Percentiles rank a stretch among this genome's conserved stretches.
Evolutionary conservation across 2,329 filamentous ascomycete genomes (phyloP).

Genomic region (Exophiala aquamarina): DNA sequence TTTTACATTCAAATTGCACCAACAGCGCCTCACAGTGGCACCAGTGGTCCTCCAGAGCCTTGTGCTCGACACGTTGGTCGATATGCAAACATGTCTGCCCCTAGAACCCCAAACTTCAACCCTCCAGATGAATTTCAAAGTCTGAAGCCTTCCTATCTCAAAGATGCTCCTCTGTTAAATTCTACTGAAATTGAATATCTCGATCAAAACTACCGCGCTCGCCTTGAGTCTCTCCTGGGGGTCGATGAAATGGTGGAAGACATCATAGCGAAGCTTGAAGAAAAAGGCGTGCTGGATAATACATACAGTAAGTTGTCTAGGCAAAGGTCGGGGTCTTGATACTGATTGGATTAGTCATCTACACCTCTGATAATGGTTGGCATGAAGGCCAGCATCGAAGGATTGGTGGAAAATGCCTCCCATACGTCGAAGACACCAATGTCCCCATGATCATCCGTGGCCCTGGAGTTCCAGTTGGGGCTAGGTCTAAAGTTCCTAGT

Average conservation of each 20-base stretch:
- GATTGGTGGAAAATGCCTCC: conserved; percentile 30
- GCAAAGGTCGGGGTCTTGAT: no score
- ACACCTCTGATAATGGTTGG: conserved; percentile 33
- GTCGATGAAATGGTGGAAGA: conserved; percentile 38
- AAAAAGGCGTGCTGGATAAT: conserved; percentile 29
- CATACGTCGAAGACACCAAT: conserved; percentile 35
- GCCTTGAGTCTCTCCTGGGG: conserved; percentile 30
- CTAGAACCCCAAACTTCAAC: conserved; percentile 29
- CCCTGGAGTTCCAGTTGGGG: conserved; percentile 27
- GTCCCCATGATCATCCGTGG: conserved; percentile 34
- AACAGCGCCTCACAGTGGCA: conserved; percentile 25
- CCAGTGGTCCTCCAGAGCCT: conserved; percentile 15
- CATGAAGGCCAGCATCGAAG: conserved; percentile 32
- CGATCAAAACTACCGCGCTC: conserved; percentile 24
- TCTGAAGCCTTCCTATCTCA: conserved; percentile 25
- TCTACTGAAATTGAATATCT: conserved; percentile 18
- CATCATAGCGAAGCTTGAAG: conserved; percentile 32
- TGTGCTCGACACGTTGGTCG: conserved; percentile 19
- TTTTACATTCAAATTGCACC: conserved; percentile 28
- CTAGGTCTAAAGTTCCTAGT: conserved; percentile 26
- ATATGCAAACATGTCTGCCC: conserved; percentile 24
- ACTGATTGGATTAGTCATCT: no score
- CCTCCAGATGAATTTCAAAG: conserved; percentile 16
- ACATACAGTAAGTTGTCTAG: conserved; percentile 24
- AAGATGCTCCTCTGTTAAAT: conserved; percentile 23